Evolutionary conservation across 2,329 filamentous ascomycete genomes (phyloP), one percentile per base, ranked within the genome.

Genomic region (Fusarium globosum): DNA sequence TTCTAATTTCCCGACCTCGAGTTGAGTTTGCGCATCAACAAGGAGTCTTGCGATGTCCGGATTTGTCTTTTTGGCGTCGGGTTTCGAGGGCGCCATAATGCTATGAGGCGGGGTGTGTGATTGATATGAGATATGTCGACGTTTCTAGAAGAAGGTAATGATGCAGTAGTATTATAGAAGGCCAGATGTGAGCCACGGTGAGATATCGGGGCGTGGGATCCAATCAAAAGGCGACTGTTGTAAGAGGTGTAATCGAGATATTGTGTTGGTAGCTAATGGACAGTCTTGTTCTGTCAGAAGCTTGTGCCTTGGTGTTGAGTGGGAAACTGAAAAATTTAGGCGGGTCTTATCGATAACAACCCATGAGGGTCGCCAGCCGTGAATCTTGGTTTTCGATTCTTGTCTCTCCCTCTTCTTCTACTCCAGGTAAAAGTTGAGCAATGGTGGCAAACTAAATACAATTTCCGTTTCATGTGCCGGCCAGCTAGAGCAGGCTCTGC

Each of bases 31-130:
- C 39, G 84, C 84, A 61, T 85, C 83, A 67, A 76, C 71, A 65
- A 86, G 78, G 77, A 77, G 73, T 67, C 78, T 72, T 72, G 77
- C 77, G 51, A 79, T 76, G 64, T 80, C 79, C 49, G 78, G 78
- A 71, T 82, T 82, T 51, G 73, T 73, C 61, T 81, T 83, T 74
- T 82, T 84, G 70, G 76, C 76, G 42, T 77, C 80, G 55, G 83
- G 81, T 75, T 83, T 80, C 48, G 79, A 83, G 36, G 84, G 84
- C 68, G 84, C 84, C 84, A 86, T 86, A 64, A 43, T 77, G 36
- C 26, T 69, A 55, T 61, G n/a, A 52, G 62, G 64, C 43, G 55
- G 63, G 41, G 59, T 68, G 65, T 49, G 61, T 28, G 20, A 41
- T 46, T 45, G 56, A 33, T 55, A 45, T 56, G 39, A 58, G 57